Evolutionary conservation across 2,329 filamentous ascomycete species (phyloP), one percentile per base, ranked within the genome.

Genomic region (Aspergillus glaucus): DNA sequence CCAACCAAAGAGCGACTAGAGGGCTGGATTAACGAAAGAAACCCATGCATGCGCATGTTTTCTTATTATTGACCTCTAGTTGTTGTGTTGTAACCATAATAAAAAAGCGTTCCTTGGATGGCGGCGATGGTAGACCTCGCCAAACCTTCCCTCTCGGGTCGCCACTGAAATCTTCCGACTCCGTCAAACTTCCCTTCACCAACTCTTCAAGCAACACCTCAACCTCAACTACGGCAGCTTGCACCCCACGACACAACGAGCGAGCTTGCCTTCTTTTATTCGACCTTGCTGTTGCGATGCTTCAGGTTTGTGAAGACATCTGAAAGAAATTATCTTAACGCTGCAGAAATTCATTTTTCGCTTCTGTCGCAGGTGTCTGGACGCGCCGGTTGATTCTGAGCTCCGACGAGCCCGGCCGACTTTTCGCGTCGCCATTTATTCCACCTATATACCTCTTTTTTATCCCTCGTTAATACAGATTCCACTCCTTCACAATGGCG

Each of bases 401-500:
- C 60, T 62, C 63, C 59, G 56, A 55, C 55, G 62, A 64, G 59
- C 55, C 48, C 50, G 53, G 63, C 54, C 55, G 52, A 57, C 54
- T 49, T 53, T 52, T 52, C 45, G 47, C 50, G 55, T 55, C 44
- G 17, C 37, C 37, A 46, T 57, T 50, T 53, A 42, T 46, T 50
- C 48, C 24, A n/a, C 24, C 24, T 43, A n/a, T 40, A 30, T 39
- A n/a, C 28, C 49, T 45, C 50, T 51, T 53, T 54, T 54, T 41
- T 50, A 43, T 17, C 19, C 21, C 12, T 47, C 50, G 52, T 52
- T 56, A 50, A 43, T 50, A 37, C 24, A 49, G 41, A 47, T 46
- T 21, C 34, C 41, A 47, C 21, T 51, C 54, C 52, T 48, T 54
- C 66, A 76, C 69, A 47, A 91, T 92, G 88, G 79, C 86, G 71